Evolutionary conservation across 208 protist species (phyloP).

Genomic region (Blastocrithidia nonstop): DNA sequence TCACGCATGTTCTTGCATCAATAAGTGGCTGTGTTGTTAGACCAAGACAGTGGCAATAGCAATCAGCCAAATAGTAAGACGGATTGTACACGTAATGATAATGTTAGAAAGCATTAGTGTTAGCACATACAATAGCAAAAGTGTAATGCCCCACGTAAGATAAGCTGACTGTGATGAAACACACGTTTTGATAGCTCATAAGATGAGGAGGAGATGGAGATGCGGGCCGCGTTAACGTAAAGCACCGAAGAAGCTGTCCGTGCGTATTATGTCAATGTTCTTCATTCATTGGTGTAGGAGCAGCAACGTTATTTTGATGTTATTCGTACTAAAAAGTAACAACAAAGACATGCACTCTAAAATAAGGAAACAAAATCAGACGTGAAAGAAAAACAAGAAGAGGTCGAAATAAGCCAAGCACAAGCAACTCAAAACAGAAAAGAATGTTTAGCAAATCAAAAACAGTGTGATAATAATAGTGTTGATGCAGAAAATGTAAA

Average conservation of each 20-base stretch:
- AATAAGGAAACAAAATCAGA: too few relatives aligned
- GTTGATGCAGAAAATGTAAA: background rate
- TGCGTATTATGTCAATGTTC: slow-evolving; percentile 16
- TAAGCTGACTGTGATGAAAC: background rate
- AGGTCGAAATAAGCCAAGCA: too few relatives aligned
- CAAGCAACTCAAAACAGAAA: too few relatives aligned
- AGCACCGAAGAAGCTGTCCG: slow-evolving; percentile 26
- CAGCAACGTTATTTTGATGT: slow-evolving; percentile 15
- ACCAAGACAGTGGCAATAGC: slow-evolving; percentile 8
- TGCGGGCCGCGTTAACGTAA: slow-evolving; percentile 16
- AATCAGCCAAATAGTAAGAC: background rate
- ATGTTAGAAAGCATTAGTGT: background rate
- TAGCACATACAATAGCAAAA: background rate
- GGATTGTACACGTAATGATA: background rate
- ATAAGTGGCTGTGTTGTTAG: slow-evolving; percentile 50
- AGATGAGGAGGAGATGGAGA: slow-evolving; percentile 5
- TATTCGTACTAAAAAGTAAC: too few relatives aligned
- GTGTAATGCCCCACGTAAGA: background rate
- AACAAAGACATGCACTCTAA: too few relatives aligned
- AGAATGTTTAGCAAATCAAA: too few relatives aligned
- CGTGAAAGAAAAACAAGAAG: too few relatives aligned
- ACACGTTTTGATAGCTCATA: slow-evolving; percentile 4
- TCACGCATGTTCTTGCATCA: slow-evolving; percentile 62
- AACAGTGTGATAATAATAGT: too few relatives aligned
- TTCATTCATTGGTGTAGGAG: slow-evolving; percentile 14